A percentile compares a stretch with the other conserved stretches of the same genome.
These are phyloP conservation scores for Penicillium subrubescens DNA, from an alignment of 495 filamentous ascomycete genomes.

Conservation along the genomic window DNA sequence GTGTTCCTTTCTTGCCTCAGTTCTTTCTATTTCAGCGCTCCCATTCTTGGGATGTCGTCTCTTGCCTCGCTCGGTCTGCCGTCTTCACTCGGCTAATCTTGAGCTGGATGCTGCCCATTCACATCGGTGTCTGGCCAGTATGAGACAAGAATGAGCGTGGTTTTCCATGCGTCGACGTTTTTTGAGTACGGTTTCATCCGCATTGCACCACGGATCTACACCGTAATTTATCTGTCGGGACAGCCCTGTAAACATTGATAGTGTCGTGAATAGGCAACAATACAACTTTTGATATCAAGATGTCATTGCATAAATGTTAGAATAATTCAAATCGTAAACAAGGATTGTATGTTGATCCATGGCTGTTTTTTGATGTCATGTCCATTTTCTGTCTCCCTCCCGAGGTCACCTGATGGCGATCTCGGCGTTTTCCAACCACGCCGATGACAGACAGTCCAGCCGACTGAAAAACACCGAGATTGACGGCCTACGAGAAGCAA, in stretches of 20 bases:
- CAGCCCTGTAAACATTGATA: conserved; percentile 26
- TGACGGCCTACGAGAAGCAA: background rate
- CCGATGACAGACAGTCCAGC: background rate
- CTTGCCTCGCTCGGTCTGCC: conserved; percentile 59
- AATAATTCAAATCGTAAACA: background rate
- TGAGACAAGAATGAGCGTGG: conserved; percentile 52
- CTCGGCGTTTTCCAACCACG: background rate
- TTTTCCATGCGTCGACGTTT: conserved; percentile 40
- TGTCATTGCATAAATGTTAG: background rate
- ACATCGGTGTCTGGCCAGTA: conserved; percentile 33
- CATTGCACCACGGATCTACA: conserved; percentile 39
- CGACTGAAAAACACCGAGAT: background rate
- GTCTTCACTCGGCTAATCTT: conserved; percentile 52
- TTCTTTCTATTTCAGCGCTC: background rate
- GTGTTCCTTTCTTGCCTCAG: background rate
- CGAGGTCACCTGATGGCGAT: background rate
- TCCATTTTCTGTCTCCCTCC: too few species aligned
- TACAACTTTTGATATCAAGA: background rate
- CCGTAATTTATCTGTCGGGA: conserved; percentile 58
- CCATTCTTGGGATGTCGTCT: conserved; percentile 36
- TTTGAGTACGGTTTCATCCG: conserved; percentile 59
- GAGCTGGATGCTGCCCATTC: conserved; percentile 55
- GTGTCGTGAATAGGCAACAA: background rate
- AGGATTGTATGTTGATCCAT: background rate
- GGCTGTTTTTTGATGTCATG: background rate